A percentile compares a stretch with the other conserved stretches of the same genome.
These are phyloP conservation scores for Taphrina sp. DNA, from an alignment of 1,139 yeast genomes.

Conservation along the genomic window DNA sequence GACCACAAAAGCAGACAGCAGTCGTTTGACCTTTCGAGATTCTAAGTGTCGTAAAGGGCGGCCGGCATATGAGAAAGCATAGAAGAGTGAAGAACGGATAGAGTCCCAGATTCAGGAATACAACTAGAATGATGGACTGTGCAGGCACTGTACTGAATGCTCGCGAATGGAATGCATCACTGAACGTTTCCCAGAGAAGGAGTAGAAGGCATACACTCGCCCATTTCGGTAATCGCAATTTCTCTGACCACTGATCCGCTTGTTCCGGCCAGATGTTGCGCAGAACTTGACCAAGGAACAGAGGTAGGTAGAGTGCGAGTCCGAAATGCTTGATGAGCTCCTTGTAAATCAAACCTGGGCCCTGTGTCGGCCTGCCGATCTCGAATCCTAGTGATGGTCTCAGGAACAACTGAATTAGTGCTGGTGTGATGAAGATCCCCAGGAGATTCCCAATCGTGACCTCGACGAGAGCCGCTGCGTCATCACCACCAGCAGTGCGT, in stretches of 20 bases:
- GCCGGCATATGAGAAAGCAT: conserved; percentile 57
- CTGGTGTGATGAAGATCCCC: conserved; percentile 87
- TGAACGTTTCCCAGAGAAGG: conserved; percentile 80
- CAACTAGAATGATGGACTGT: conserved; percentile 67
- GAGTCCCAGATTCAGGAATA: conserved; percentile 76
- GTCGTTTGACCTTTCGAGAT: conserved; percentile 71
- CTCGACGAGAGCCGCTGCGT: conserved; percentile 72
- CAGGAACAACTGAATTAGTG: conserved; percentile 68
- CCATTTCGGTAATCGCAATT: conserved; percentile 43
- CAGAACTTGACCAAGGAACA: conserved; percentile 80
- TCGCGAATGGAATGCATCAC: conserved; percentile 79
- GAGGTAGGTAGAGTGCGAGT: conserved; percentile 74
- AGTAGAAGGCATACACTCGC: conserved; percentile 75
- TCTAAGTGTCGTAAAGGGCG: conserved; percentile 47
- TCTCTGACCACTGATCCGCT: conserved; percentile 60
- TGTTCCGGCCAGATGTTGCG: conserved; percentile 65
- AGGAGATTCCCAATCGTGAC: conserved; percentile 78
- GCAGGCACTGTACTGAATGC: conserved; percentile 73
- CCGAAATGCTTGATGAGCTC: conserved; percentile 86
- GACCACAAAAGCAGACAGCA: conserved; percentile 80
- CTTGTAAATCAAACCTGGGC: conserved; percentile 60
- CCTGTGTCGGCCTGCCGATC: conserved; percentile 72
- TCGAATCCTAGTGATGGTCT: conserved; percentile 56
- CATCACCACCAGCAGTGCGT: conserved; percentile 76
- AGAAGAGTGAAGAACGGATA: conserved; percentile 70